Evolutionary conservation across 139 green algal species (phyloP).

Genomic region (Picochlorum sp.): DNA sequence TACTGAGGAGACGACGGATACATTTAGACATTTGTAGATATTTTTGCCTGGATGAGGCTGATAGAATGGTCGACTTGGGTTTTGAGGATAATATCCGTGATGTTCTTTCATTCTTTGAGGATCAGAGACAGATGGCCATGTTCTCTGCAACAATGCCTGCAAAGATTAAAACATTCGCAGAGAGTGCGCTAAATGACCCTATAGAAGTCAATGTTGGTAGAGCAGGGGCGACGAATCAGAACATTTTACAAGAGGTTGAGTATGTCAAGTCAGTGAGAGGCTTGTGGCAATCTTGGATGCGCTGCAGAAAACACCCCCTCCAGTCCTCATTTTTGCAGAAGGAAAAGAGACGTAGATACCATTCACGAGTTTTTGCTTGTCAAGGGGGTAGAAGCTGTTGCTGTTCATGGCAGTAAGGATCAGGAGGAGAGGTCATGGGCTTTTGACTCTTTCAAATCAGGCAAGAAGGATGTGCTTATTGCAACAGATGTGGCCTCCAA

Average conservation of each 20-base stretch:
- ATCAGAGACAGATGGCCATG: conserved; percentile 94
- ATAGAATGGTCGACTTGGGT: conserved; percentile 95
- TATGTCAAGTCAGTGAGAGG: conserved; percentile 98
- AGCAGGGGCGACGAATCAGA: conserved; percentile 89
- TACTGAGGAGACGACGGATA: conserved; percentile 84
- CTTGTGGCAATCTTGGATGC: conserved; percentile 90
- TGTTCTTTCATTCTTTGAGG: conserved; percentile 59
- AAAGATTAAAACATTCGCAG: conserved; percentile 96
- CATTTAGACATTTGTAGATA: conserved; percentile 88
- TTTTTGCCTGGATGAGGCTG: conserved; percentile 94
- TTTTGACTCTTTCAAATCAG: conserved; percentile 88
- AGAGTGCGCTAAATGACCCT: conserved; percentile 86
- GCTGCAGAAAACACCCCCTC: conserved; percentile 96
- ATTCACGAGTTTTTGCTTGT: conserved; percentile 92
- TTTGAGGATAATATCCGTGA: conserved; percentile 93
- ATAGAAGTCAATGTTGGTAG: conserved; percentile 87
- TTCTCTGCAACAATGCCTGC: conserved; percentile 97
- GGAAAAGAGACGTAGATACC: conserved; percentile 94
- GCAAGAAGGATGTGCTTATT: conserved; percentile 89
- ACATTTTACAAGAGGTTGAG: conserved; percentile 97
- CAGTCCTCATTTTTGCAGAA: conserved; percentile 95
- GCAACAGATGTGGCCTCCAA: conserved; percentile 96
- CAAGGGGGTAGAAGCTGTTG: conserved; percentile 92
- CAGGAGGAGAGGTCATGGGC: conserved; percentile 80
- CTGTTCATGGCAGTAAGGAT: conserved; percentile 92